phyloP scores from a whole-genome alignment of 2,329 filamentous ascomycete species.

The Aspergillus hortae region DNA sequence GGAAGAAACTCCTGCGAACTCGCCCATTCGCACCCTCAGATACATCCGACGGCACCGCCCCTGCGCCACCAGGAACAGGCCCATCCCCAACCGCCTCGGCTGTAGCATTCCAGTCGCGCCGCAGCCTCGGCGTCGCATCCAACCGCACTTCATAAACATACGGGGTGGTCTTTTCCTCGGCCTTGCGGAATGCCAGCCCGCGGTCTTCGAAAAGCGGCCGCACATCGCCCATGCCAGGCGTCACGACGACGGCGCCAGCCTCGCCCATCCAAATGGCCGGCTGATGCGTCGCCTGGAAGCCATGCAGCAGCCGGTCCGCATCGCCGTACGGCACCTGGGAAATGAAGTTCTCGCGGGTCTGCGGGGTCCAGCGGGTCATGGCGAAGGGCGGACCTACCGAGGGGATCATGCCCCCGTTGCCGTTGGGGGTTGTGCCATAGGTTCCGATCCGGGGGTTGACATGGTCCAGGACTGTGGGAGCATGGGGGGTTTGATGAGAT shows the following conservation, averaged over 20 bases:
- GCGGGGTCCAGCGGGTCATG: slow-evolving; percentile 53
- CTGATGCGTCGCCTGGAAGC: slow-evolving; percentile 51
- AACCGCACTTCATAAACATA: slow-evolving; percentile 48
- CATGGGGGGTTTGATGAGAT: background rate
- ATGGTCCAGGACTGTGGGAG: background rate
- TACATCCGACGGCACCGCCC: slow-evolving; percentile 34
- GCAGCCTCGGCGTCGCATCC: slow-evolving; percentile 33
- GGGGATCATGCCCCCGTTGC: slow-evolving; percentile 23
- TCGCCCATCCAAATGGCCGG: slow-evolving; percentile 55
- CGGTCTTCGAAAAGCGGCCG: slow-evolving; percentile 40
- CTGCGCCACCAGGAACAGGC: slow-evolving; percentile 42
- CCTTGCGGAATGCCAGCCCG: slow-evolving; percentile 41
- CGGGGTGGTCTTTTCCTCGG: slow-evolving; percentile 42
- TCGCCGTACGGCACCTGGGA: slow-evolving; percentile 49
- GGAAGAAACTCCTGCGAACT: slow-evolving; percentile 22
- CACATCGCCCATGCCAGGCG: slow-evolving; percentile 35
- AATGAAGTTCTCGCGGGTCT: slow-evolving; percentile 50
- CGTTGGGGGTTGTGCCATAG: slow-evolving; percentile 15
- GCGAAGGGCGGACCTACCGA: slow-evolving; percentile 30
- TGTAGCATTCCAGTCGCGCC: slow-evolving; percentile 36
- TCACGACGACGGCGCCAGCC: slow-evolving; percentile 44
- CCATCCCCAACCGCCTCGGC: slow-evolving; percentile 26
- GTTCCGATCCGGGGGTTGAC: slow-evolving; percentile 22
- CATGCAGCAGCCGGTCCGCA: slow-evolving; percentile 43
- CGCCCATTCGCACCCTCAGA: slow-evolving; percentile 42